A percentile compares a stretch with the other conserved stretches of the same genome.
Evolutionary conservation across 1,284 basidiomycete genomes (phyloP).

Genomic region (Gomphus sp.): DNA sequence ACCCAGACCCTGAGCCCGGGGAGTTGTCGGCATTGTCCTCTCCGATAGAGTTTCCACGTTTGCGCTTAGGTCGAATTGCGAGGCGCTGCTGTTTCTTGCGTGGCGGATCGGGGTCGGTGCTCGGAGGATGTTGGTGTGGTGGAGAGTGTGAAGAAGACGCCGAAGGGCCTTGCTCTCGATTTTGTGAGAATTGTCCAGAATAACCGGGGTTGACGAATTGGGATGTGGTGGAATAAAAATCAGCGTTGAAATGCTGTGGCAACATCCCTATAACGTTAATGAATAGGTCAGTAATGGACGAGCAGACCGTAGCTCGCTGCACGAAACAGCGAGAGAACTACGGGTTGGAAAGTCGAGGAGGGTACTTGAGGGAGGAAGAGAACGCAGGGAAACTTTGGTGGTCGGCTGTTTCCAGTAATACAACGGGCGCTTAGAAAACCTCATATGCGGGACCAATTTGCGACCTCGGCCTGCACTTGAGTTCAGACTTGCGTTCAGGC

Average conservation of each 20-base stretch:
- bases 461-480: not conserved
- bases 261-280: not conserved
- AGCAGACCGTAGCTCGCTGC: conserved; percentile 4
- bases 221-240: conserved; percentile 4
- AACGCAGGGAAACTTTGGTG: conserved; percentile 6
- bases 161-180: conserved; percentile 6
- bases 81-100: conserved; percentile 12
- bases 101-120: not conserved
- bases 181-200: conserved; percentile 5
- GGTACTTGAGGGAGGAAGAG: conserved; percentile 3
- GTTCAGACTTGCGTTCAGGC: not conserved
- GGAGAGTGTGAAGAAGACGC: conserved; percentile 5
- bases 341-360: not conserved
- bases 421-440: conserved; percentile 3
- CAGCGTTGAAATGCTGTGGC: conserved; percentile 9
- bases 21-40: conserved; percentile 11
- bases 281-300: not conserved
- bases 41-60: conserved; percentile 7
- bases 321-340: not conserved
- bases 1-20: conserved; percentile 1
- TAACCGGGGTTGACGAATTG: conserved; percentile 6
- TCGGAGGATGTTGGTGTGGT: not conserved
- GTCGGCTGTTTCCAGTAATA: conserved; percentile 10
- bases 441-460: conserved; percentile 5
- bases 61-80: conserved; percentile 12